A percentile compares a stretch with the other conserved stretches of the same genome.
phyloP scores from a whole-genome alignment of 2,329 filamentous ascomycete species.

The Exserohilum turcica region DNA sequence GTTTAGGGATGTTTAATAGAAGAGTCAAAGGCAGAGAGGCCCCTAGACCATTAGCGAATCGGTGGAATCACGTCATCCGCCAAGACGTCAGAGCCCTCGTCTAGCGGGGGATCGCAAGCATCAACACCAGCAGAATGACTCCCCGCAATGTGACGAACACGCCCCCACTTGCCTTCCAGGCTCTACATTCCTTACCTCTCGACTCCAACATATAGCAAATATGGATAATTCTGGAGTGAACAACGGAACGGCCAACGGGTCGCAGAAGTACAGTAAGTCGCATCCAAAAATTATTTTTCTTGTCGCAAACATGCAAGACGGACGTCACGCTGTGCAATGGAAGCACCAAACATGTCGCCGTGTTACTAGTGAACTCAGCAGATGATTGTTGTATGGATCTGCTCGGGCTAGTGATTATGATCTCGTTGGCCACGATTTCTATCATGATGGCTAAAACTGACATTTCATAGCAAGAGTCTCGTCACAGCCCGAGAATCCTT shows the following conservation, averaged over 20 bases:
- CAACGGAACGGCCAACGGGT: conserved; percentile 25
- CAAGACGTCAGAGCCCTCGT: conserved; percentile 28
- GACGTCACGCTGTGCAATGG: neutral
- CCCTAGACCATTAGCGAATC: neutral
- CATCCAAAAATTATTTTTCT: conserved; percentile 3
- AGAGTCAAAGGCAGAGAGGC: too few relatives aligned
- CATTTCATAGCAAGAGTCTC: conserved; percentile 40
- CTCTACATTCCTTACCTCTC: conserved; percentile 10
- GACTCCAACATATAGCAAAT: conserved; percentile 7
- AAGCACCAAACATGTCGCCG: neutral
- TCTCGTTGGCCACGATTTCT: neutral
- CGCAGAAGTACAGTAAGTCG: conserved; percentile 23
- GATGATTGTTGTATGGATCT: neutral
- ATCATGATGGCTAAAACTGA: conserved; percentile 22
- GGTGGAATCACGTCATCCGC: conserved; percentile 38
- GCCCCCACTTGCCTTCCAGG: conserved; percentile 18
- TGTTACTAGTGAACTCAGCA: neutral
- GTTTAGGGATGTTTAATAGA: neutral
- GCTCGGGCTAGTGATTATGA: neutral
- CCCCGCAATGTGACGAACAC: conserved; percentile 29
- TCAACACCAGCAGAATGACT: conserved; percentile 32
- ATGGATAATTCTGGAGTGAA: conserved; percentile 29
- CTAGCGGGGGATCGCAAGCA: conserved; percentile 33
- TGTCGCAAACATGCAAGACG: conserved; percentile 1
- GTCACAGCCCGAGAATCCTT: conserved; percentile 88